Conservation (phyloP, 768 basidiomycete species). For the Mycena indigotica region DNA sequence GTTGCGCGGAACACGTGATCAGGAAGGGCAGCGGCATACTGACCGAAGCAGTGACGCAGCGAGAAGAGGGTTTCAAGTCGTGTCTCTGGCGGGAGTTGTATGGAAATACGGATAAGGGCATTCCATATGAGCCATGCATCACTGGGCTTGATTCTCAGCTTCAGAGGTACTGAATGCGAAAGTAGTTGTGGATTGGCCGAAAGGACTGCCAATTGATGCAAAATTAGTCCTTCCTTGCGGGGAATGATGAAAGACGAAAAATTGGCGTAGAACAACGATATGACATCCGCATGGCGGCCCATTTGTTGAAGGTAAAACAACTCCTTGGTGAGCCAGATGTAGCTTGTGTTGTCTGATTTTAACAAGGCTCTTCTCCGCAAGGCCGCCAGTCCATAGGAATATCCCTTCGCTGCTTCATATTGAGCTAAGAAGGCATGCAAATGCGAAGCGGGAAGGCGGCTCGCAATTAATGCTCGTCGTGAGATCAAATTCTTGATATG, state of each 20-base stretch:
- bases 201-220: neutral
- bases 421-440: constrained; percentile 17
- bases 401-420: constrained; percentile 8
- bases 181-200: neutral
- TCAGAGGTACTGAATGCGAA: constrained; percentile 4
- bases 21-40: constrained; percentile 12
- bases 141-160: constrained; percentile 3
- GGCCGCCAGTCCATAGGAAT: neutral
- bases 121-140: constrained; percentile 23
- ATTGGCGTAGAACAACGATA: constrained; percentile 16
- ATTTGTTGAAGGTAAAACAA: constrained; percentile 16
- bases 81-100: neutral
- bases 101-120: constrained; percentile 17
- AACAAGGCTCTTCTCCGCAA: constrained; percentile 14
- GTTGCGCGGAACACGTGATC: constrained; percentile 13
- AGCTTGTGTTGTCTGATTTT: constrained; percentile 7
- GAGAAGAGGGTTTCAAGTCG: constrained; percentile 2
- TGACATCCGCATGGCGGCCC: constrained; percentile 8
- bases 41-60: constrained; percentile 9
- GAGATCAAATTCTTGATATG: constrained; percentile 4
- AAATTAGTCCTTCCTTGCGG: neutral
- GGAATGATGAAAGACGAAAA: constrained; percentile 11
- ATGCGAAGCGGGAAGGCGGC: neutral
- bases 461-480: neutral
- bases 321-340: constrained; percentile 21